Evolutionary conservation across 2,329 filamentous ascomycete genomes (phyloP).

Genomic region (Aureobasidium musti): DNA sequence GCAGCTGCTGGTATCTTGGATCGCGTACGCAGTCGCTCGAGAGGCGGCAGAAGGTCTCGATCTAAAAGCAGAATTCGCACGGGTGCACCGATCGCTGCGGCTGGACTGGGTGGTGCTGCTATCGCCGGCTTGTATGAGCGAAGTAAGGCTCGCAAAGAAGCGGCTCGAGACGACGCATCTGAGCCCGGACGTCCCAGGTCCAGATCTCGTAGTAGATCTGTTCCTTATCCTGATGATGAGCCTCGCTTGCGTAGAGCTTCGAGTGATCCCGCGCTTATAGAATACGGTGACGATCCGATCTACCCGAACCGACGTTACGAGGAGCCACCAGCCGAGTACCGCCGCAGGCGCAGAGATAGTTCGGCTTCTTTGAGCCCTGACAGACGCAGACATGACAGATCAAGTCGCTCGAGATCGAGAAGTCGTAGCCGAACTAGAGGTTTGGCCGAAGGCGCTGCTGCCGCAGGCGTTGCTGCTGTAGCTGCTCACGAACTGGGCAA

Average conservation of each 20-base stretch:
- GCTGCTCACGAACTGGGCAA: conserved; percentile 59
- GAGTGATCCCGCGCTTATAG: conserved; percentile 58
- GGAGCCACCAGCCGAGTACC: conserved; percentile 46
- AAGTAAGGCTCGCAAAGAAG: conserved; percentile 61
- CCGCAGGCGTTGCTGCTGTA: conserved; percentile 59
- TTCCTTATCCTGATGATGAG: conserved; percentile 46
- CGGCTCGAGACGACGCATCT: conserved; percentile 48
- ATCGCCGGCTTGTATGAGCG: conserved; percentile 64
- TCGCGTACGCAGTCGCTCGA: conserved; percentile 59
- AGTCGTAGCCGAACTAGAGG: conserved; percentile 54
- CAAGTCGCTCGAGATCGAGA: conserved; percentile 43
- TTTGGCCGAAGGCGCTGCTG: conserved; percentile 58
- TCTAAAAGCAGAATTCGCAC: conserved; percentile 57
- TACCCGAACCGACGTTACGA: conserved; percentile 53
- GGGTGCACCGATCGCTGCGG: conserved; percentile 62
- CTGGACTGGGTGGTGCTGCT: conserved; percentile 62
- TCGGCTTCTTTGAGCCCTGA: conserved; percentile 47
- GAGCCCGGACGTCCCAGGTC: conserved; percentile 38
- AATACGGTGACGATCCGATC: conserved; percentile 65
- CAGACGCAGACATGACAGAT: conserved; percentile 37
- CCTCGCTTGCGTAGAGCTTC: conserved; percentile 44
- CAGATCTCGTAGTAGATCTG: conserved; percentile 49
- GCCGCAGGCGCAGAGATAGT: conserved; percentile 49
- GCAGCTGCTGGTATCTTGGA: conserved; percentile 64
- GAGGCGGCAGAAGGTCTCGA: conserved; percentile 46